phyloP scores from a whole-genome alignment of 768 basidiomycete species.

The Tylopilus felleus region DNA sequence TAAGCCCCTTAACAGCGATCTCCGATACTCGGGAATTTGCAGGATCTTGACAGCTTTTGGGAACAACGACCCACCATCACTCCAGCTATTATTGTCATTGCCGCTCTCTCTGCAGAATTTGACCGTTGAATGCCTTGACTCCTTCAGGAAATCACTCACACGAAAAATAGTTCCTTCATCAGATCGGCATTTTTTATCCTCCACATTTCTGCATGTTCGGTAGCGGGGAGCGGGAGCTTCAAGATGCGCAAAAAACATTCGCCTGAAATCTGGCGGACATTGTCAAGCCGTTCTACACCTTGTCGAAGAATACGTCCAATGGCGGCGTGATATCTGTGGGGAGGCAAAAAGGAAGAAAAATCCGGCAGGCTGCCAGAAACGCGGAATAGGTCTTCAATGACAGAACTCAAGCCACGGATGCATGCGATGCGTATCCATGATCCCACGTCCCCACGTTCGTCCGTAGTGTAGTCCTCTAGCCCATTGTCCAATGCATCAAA shows the following conservation, averaged over 20 bases:
- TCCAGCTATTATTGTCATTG: slow-evolving; percentile 48
- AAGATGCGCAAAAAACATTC: slow-evolving; percentile 54
- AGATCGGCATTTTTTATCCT: slow-evolving; percentile 44
- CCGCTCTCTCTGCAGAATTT: slow-evolving; percentile 31
- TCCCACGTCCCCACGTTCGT: slow-evolving; percentile 95
- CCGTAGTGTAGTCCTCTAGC: slow-evolving; percentile 84
- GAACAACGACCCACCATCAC: slow-evolving; percentile 71
- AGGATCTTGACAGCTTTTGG: slow-evolving; percentile 68
- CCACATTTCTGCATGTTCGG: slow-evolving; percentile 46
- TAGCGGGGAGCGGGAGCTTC: slow-evolving; percentile 41
- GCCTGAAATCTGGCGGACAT: slow-evolving; percentile 81
- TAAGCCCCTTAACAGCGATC: slow-evolving; percentile 62
- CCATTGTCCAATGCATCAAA: slow-evolving; percentile 63
- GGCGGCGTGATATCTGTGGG: slow-evolving; percentile 50
- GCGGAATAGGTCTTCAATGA: slow-evolving; percentile 50
- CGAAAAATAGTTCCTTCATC: slow-evolving; percentile 51
- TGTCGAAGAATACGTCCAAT: slow-evolving; percentile 79
- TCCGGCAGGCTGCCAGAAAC: slow-evolving; percentile 40
- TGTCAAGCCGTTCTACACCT: slow-evolving; percentile 87
- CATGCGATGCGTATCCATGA: slow-evolving; percentile 90
- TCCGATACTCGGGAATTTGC: slow-evolving; percentile 58
- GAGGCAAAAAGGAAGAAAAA: slow-evolving; percentile 59
- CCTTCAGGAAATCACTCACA: slow-evolving; percentile 33
- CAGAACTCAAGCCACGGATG: slow-evolving; percentile 58
- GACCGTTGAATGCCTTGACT: slow-evolving; percentile 1